Conservation (phyloP, 805 yeast species). For the Scheffersomyces lignosus region DNA sequence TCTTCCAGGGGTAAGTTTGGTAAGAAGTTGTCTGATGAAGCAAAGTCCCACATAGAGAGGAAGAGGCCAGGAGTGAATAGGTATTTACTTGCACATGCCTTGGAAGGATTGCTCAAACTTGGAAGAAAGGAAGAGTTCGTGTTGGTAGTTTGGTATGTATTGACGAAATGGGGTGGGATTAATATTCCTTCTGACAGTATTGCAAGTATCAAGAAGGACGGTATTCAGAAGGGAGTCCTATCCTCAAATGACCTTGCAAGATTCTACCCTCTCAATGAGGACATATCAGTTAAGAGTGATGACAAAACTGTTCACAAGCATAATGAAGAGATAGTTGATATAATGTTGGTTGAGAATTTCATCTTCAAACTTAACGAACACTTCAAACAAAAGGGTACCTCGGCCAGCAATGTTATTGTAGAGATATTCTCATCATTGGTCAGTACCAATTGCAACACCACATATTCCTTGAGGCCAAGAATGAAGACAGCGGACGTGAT, state of each 20-base stretch:
- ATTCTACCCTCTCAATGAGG: background rate
- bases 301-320: background rate
- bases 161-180: constrained; percentile 37
- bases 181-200: constrained; percentile 5
- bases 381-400: constrained; percentile 11
- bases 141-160: constrained; percentile 31
- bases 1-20: constrained; percentile 22
- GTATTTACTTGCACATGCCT: constrained; percentile 27
- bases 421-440: constrained; percentile 28
- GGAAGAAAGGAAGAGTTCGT: constrained; percentile 32
- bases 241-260: background rate
- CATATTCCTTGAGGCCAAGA: constrained; percentile 19
- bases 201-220: constrained; percentile 1
- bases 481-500: constrained; percentile 29
- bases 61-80: constrained; percentile 25
- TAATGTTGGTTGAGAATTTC: constrained; percentile 31
- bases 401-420: constrained; percentile 22
- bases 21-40: constrained; percentile 9
- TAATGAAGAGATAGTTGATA: constrained; percentile 20
- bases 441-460: constrained; percentile 15
- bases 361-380: constrained; percentile 32
- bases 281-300: too few species aligned
- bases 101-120: constrained; percentile 31
- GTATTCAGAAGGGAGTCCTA: constrained; percentile 7
- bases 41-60: constrained; percentile 4